These are phyloP conservation scores for Aspergillus mulundensis DNA, from an alignment of 495 filamentous ascomycete species.

Conservation along the genomic window DNA sequence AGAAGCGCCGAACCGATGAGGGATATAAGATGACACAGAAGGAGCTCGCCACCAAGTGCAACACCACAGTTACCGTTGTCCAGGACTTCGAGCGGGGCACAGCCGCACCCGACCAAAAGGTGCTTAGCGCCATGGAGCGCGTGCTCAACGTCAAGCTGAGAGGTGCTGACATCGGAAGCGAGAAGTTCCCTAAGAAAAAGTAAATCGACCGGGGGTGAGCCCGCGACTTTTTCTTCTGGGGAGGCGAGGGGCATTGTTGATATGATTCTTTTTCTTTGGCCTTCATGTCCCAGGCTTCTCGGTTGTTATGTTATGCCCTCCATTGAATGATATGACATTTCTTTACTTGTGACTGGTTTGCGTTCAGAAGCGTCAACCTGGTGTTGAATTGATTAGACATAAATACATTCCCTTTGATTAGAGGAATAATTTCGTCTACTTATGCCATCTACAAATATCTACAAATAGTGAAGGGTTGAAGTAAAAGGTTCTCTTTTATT, in stretches of 20 bases:
- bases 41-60: slow-evolving; percentile 91
- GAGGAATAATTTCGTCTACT: neutral
- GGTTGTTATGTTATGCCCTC: slow-evolving; percentile 20
- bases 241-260: slow-evolving; percentile 21
- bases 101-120: slow-evolving; percentile 80
- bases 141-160: slow-evolving; percentile 82
- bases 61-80: slow-evolving; percentile 73
- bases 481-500: slow-evolving; percentile 34
- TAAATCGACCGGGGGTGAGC: slow-evolving; percentile 34
- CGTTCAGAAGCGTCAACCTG: slow-evolving; percentile 35
- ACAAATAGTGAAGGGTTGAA: too few species aligned
- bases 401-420: neutral
- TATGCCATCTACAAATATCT: neutral
- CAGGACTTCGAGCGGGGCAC: slow-evolving; percentile 83
- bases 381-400: slow-evolving; percentile 24
- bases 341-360: slow-evolving; percentile 13
- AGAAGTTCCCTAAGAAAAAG: slow-evolving; percentile 71
- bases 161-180: slow-evolving; percentile 70
- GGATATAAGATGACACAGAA: slow-evolving; percentile 89
- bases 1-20: slow-evolving; percentile 66
- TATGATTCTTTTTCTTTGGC: slow-evolving; percentile 18
- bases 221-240: slow-evolving; percentile 25
- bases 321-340: slow-evolving; percentile 22
- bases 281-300: slow-evolving; percentile 17
- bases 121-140: slow-evolving; percentile 74